A percentile compares a stretch with the other conserved stretches of the same genome.
Conservation (phyloP, 2,329 filamentous ascomycete genomes). For the Trichoderma guizhouense region DNA sequence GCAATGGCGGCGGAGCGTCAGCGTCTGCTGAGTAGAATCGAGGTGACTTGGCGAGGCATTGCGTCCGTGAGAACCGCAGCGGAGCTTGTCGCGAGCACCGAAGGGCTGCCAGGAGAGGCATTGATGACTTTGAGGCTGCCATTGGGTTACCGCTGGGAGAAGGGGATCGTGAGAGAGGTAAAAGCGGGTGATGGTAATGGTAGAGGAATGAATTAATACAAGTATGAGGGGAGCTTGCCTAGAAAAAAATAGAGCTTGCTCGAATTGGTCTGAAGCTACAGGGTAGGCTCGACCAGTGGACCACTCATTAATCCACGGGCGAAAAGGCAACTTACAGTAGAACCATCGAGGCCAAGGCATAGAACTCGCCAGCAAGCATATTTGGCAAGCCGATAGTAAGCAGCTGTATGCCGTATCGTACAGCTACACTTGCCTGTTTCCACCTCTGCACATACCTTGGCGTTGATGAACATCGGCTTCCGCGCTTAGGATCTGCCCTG, state of each 20-base stretch:
- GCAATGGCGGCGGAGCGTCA: constrained; percentile 43
- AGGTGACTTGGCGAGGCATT: constrained; percentile 17
- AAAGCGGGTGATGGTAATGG: neutral
- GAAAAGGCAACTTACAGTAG: neutral
- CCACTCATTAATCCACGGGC: neutral
- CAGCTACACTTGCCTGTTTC: neutral
- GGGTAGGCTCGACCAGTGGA: neutral
- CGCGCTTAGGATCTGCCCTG: neutral
- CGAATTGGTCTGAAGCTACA: neutral
- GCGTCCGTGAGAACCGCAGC: neutral
- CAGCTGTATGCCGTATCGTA: neutral
- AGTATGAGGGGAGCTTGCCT: neutral
- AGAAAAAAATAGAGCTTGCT: neutral
- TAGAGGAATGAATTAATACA: neutral
- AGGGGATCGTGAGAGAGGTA: neutral
- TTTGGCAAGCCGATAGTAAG: neutral
- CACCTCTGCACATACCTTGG: neutral
- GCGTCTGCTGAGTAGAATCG: constrained; percentile 35
- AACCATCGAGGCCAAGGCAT: neutral
- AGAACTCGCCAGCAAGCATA: neutral
- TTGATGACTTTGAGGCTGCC: constrained; percentile 19
- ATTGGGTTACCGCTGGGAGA: neutral
- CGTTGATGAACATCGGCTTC: neutral
- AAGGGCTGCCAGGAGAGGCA: constrained; percentile 25
- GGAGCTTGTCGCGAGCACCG: constrained; percentile 20